Evolutionary conservation across 2,329 filamentous ascomycete genomes (phyloP), one percentile per base, ranked within the genome.

Genomic region (Verticillium alfalfae): DNA sequence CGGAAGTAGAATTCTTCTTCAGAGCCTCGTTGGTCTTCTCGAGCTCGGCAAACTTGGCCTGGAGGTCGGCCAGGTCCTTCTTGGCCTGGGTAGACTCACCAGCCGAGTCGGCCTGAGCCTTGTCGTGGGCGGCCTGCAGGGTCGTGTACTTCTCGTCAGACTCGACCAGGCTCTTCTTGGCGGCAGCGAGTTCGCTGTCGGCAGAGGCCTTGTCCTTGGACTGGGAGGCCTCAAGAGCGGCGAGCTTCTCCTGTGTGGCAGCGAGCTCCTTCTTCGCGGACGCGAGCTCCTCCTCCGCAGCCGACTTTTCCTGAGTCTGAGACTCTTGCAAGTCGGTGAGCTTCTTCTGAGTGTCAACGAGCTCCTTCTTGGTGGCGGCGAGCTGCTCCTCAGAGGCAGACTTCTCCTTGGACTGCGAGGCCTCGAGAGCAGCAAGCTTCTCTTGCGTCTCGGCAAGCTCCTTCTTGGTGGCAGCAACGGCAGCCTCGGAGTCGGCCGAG

Each of bases 291-390:
- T 69, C 69, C 22, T 73, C 70, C 16, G 73, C 69, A 41, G 71
- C 63, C 56, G 66, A 70, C 67, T 72, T 70, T 8, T 64, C 62
- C 18, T 59, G 39, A 55, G 59, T 26, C 31, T 61, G 60, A 56
- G 69, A 61, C 60, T 67, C 60, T 63, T 71, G 66, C 39, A 72
- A 60, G 52, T 62, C 57, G 8, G 55, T 34, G 2, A 66, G 64
- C 63, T 65, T 58, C 60, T 75, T 70, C 62, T 72, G 64, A 55
- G 68, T 68, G 39, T 71, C 70, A 39, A 69, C 69, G 34, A 75
- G 67, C 63, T 76, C 67, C 60, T 66, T 63, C 59, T 65, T 66
- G 58, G 71, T 61, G 22, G 66, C 58, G n/a, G 66, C 60, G 31
- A 62, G 62, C 59, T 71, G 64, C 58, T 75, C 70, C 57, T 69